phyloP scores from a whole-genome alignment of 306 rosid species.

The Dryas drummondii region DNA sequence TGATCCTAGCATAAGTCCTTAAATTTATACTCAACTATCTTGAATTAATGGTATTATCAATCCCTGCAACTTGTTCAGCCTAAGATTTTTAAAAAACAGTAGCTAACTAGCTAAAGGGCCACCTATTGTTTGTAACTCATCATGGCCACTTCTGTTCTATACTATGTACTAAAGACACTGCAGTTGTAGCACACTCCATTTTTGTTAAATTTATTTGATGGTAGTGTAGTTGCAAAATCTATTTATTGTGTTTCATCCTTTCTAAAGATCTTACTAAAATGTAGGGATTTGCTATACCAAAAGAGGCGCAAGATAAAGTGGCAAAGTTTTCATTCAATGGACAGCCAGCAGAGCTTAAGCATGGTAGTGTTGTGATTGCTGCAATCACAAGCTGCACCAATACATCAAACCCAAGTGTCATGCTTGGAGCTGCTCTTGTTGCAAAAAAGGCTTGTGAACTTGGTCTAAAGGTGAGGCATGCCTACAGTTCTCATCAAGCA shows the following conservation, averaged over 20 bases:
- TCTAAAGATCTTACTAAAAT: conserved; percentile 21
- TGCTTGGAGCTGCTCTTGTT: conserved; percentile 97
- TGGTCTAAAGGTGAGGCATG: conserved; percentile 69
- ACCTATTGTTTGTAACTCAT: neutral
- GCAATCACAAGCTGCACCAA: conserved; percentile 97
- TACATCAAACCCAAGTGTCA: conserved; percentile 95
- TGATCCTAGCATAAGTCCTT: neutral
- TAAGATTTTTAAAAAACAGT: neutral
- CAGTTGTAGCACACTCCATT: neutral
- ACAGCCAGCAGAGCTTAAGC: conserved; percentile 84
- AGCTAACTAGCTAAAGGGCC: neutral
- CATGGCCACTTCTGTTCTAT: neutral
- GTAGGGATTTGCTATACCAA: conserved; percentile 91
- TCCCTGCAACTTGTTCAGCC: neutral
- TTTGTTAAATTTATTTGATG: neutral
- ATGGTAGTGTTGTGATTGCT: conserved; percentile 92
- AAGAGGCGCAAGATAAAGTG: conserved; percentile 73
- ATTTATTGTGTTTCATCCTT: conserved; percentile 18
- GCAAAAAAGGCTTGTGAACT: conserved; percentile 88
- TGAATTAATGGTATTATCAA: neutral
- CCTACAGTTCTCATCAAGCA: neutral
- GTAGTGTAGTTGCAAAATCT: conserved; percentile 9
- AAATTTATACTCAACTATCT: neutral
- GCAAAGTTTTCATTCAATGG: conserved; percentile 83
- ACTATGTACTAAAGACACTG: neutral